Percentiles rank a stretch among this genome's conserved stretches.
phyloP scores from a whole-genome alignment of 495 filamentous ascomycete genomes.

The Aspergillus ostianus region DNA sequence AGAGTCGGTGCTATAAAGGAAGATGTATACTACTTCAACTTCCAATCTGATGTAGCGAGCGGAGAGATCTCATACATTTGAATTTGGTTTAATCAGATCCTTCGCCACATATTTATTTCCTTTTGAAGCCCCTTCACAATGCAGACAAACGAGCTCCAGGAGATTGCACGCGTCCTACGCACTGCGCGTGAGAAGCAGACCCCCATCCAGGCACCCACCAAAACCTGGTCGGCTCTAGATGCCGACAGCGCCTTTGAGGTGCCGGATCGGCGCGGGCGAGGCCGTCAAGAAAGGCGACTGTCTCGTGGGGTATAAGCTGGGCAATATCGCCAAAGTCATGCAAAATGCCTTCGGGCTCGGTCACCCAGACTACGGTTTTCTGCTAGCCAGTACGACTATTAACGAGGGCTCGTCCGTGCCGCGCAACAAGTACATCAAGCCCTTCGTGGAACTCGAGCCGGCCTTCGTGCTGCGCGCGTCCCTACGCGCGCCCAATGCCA shows the following conservation, averaged over 20 bases:
- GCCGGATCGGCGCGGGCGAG: constrained; percentile 13
- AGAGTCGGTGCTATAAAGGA: too few relatives aligned
- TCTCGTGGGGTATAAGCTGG: constrained; percentile 23
- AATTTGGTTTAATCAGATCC: too few relatives aligned
- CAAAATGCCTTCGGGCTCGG: constrained; percentile 22
- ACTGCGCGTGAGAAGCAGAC: constrained; percentile 7
- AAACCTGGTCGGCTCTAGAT: constrained; percentile 18
- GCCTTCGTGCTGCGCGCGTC: constrained; percentile 19
- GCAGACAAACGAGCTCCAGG: constrained; percentile 5
- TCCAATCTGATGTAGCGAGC: too few relatives aligned
- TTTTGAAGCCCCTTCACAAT: background rate
- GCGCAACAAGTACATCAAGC: constrained; percentile 20
- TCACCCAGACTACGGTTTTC: constrained; percentile 24
- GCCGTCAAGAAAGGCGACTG: constrained; percentile 19
- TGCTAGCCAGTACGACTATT: constrained; percentile 21
- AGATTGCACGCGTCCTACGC: constrained; percentile 15
- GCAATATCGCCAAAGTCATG: constrained; percentile 28
- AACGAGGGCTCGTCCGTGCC: constrained; percentile 18
- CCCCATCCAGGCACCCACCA: constrained; percentile 19
- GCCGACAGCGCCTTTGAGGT: constrained; percentile 20
- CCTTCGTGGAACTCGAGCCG: constrained; percentile 23
- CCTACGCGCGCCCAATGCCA: constrained; percentile 19
- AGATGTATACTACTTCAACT: too few relatives aligned
- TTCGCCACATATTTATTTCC: too few relatives aligned
- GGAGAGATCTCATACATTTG: too few relatives aligned